Percentiles rank a stretch among this genome's conserved stretches.
These are phyloP conservation scores for Pythium insidiosum DNA, from an alignment of 352 stramenopile genomes.

Conservation along the genomic window DNA sequence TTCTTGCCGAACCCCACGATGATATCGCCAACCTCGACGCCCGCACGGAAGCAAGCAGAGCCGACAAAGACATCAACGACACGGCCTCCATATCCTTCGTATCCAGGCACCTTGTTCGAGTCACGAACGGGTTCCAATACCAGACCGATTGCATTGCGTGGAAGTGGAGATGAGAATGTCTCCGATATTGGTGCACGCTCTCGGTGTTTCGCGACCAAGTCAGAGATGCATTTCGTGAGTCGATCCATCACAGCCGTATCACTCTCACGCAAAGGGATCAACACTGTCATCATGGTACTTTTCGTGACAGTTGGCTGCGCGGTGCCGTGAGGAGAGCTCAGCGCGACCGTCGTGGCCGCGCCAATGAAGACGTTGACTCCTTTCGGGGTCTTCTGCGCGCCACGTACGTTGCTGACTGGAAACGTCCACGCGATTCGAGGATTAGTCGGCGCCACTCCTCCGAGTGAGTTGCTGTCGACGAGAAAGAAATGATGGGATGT, in stretches of 20 bases:
- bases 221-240: conserved; percentile 29
- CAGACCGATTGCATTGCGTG: conserved; percentile 39
- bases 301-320: conserved; percentile 16
- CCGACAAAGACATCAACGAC: conserved; percentile 46
- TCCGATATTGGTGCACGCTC: conserved; percentile 25
- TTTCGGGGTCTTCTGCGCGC: conserved; percentile 28
- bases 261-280: conserved; percentile 31
- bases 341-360: conserved; percentile 22
- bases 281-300: conserved; percentile 39
- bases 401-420: conserved; percentile 30
- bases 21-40: conserved; percentile 38
- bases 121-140: conserved; percentile 39
- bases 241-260: conserved; percentile 19
- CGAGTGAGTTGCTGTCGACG: conserved; percentile 31
- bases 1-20: conserved; percentile 41
- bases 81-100: conserved; percentile 31
- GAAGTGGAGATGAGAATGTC: conserved; percentile 27
- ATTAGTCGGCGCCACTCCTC: conserved; percentile 13
- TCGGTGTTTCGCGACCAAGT: conserved; percentile 31
- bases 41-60: conserved; percentile 36
- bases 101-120: conserved; percentile 18
- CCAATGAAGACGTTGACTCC: conserved; percentile 44
- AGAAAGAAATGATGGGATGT: conserved; percentile 72
- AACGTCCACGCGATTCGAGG: conserved; percentile 42
- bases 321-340: conserved; percentile 6